Evolutionary conservation across 176 grass and related monocot species (phyloP), one percentile per base, ranked within the genome.

Genomic region (Otatea glauca): DNA sequence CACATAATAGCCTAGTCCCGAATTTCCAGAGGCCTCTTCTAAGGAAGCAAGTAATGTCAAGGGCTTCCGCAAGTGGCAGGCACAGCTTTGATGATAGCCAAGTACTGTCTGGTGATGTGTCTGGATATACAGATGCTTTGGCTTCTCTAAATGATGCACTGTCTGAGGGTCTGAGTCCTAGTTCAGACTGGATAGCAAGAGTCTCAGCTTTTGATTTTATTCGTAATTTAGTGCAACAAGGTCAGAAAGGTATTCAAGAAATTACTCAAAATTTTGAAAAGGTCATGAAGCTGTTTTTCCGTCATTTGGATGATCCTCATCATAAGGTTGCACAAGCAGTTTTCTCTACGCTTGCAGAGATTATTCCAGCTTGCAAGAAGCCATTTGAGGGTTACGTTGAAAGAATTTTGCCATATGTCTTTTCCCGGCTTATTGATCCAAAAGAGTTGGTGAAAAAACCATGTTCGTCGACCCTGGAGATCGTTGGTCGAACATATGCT

Each of bases 1-100:
- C 89, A 87, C 89, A 83, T 39, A 89, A 82, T 82, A 94, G 70
- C 32, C 86, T 91, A 66, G 80, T 99, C 67, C 96, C 96, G 6
- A 99, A 99, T 89, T 99, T 99, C 80, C 96, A 99, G 86, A 92
- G 93, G 68, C 96, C 96, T 86, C 93, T 99, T 88, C 80, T 99
- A 39, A 94, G 96, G 86, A 99, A 99, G 50, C 96, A 96, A 83
- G 92, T 94, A 37, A 96, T 92, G 84, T 84, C 91, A 83, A 93
- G 96, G 88, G 82, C 90, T 62, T 86, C 88, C 85, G 72, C 86
- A 84, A 92, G 92, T 81, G 83, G 83, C 65, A 88, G 92, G 76
- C 86, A 89, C 74, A 96, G 86, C 73, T 88, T 93, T 81, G 91
- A 97, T 81, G 91, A 97, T 88, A 75, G 74, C 74, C 91, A 99